Percentiles rank a stretch among this genome's conserved stretches.
Evolutionary conservation across 345 rosid genomes (phyloP).

Genomic region (Atalantia buxifolia): DNA sequence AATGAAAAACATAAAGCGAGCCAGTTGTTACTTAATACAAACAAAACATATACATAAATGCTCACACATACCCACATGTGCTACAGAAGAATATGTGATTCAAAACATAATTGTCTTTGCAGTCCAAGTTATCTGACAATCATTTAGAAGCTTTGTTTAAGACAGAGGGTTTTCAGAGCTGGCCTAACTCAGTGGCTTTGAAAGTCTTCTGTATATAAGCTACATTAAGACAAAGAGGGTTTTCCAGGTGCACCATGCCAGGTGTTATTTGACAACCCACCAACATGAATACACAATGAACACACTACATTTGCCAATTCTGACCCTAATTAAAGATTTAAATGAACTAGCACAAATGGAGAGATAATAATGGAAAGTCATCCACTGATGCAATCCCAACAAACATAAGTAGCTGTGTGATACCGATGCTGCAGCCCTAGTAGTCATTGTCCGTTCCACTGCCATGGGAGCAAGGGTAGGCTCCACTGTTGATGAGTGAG

Average conservation of each 20-base stretch:
- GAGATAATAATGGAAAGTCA: neutral
- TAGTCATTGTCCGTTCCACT: slow-evolving; percentile 98
- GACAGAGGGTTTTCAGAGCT: neutral
- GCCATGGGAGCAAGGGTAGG: slow-evolving; percentile 99
- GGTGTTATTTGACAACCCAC: neutral
- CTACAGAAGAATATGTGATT: neutral
- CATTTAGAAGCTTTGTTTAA: neutral
- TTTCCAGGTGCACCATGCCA: neutral
- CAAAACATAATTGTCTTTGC: neutral
- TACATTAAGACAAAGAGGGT: neutral
- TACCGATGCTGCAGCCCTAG: slow-evolving; percentile 99
- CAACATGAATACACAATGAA: neutral
- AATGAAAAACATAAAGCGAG: slow-evolving; percentile 17
- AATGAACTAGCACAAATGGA: neutral
- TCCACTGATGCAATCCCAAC: neutral
- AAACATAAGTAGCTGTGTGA: slow-evolving; percentile 1
- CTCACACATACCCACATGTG: neutral
- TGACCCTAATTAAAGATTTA: neutral
- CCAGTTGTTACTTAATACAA: slow-evolving; percentile 2
- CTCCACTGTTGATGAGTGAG: slow-evolving; percentile 92
- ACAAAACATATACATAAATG: neutral
- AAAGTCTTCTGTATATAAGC: neutral
- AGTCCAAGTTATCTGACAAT: neutral
- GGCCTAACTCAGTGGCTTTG: neutral
- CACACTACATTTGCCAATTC: neutral